Conservation (phyloP, 306 rosid species). For the Astragalus glycyphyllos region DNA sequence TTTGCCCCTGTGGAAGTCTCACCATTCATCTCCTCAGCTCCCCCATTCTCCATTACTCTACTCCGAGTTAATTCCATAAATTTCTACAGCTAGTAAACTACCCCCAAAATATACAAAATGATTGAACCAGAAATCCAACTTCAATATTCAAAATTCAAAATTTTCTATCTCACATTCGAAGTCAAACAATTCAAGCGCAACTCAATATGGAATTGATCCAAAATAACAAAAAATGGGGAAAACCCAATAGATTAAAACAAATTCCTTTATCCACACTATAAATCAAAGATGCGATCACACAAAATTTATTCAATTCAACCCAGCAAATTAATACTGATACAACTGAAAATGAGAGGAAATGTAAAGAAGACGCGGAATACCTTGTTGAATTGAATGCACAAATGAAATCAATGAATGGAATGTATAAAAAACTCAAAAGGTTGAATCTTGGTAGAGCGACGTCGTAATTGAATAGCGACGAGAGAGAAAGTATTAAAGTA, state of each 20-base stretch:
- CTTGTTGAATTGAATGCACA: slow-evolving; percentile 37
- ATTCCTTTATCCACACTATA: slow-evolving; percentile 14
- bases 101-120: slow-evolving; percentile 26
- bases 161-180: slow-evolving; percentile 14
- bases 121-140: slow-evolving; percentile 36
- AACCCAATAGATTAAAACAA: slow-evolving; percentile 35
- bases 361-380: slow-evolving; percentile 37
- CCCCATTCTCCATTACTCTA: slow-evolving; percentile 44
- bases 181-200: slow-evolving; percentile 17
- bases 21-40: slow-evolving; percentile 60
- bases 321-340: background rate
- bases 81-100: slow-evolving; percentile 30
- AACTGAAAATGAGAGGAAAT: background rate
- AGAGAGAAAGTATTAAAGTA: background rate
- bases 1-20: slow-evolving; percentile 52
- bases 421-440: slow-evolving; percentile 4
- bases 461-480: slow-evolving; percentile 14
- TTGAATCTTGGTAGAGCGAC: slow-evolving; percentile 20
- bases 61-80: slow-evolving; percentile 63
- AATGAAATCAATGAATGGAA: slow-evolving; percentile 1
- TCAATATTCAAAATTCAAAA: slow-evolving; percentile 18
- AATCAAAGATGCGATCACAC: slow-evolving; percentile 20
- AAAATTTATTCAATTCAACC: slow-evolving; percentile 30
- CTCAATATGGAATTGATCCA: slow-evolving; percentile 31
- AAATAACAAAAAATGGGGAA: slow-evolving; percentile 28